A percentile compares a stretch with the other conserved stretches of the same genome.
Evolutionary conservation across 1,284 basidiomycete genomes (phyloP).

Genomic region (Ganoderma resinaceum): DNA sequence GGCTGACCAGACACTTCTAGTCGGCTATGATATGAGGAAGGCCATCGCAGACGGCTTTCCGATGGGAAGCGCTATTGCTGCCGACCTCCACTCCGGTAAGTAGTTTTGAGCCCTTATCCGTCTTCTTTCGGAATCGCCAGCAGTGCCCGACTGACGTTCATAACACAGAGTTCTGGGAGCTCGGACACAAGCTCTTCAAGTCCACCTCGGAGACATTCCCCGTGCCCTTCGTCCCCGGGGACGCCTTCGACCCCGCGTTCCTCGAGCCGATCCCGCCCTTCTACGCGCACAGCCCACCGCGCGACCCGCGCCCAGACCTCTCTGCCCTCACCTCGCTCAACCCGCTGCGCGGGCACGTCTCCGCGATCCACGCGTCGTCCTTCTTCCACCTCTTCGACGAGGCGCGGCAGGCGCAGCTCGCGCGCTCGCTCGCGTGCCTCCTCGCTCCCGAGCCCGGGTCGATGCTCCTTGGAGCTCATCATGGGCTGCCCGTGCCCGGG

Average conservation of each 20-base stretch:
- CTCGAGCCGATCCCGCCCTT: slow-evolving; percentile 37
- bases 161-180: slow-evolving; percentile 37
- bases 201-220: slow-evolving; percentile 46
- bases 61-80: slow-evolving; percentile 31
- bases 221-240: slow-evolving; percentile 49
- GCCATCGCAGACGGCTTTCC: slow-evolving; percentile 35
- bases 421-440: slow-evolving; percentile 45
- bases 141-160: slow-evolving; percentile 21
- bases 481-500: slow-evolving; percentile 26
- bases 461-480: slow-evolving; percentile 43
- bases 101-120: not conserved
- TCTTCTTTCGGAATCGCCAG: slow-evolving; percentile 27
- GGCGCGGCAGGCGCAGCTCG: slow-evolving; percentile 47
- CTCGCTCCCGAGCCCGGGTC: slow-evolving; percentile 44
- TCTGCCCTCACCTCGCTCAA: slow-evolving; percentile 44
- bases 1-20: not conserved
- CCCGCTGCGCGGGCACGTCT: slow-evolving; percentile 48
- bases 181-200: slow-evolving; percentile 40
- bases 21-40: slow-evolving; percentile 8
- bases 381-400: slow-evolving; percentile 58
- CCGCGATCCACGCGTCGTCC: slow-evolving; percentile 50
- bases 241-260: slow-evolving; percentile 46
- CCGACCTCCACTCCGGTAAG: slow-evolving; percentile 33
- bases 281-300: slow-evolving; percentile 17
- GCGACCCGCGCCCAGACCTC: slow-evolving; percentile 40